Evolutionary conservation across 1,284 basidiomycete species (phyloP).

Genomic region (Leccinum subatratum): DNA sequence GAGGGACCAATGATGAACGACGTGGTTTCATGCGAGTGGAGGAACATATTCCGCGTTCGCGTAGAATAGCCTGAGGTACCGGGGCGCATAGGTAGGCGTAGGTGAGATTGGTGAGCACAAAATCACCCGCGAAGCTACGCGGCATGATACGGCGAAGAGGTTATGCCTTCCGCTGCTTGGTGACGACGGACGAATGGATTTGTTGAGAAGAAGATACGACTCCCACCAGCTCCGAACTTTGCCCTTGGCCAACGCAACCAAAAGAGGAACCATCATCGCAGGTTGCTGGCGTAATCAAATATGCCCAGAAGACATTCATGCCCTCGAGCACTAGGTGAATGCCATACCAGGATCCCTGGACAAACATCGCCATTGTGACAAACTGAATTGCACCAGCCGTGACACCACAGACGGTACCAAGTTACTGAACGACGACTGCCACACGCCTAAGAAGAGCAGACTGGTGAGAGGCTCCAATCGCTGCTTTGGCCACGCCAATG

Average conservation of each 20-base stretch:
- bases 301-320: no score
- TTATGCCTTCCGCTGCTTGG: conserved; percentile 21
- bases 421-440: conserved; percentile 46
- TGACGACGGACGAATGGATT: conserved; percentile 10
- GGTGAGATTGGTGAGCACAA: conserved; percentile 30
- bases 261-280: no score
- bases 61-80: no score
- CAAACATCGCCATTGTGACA: conserved; percentile 79
- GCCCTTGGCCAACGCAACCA: no score
- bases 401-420: conserved; percentile 74
- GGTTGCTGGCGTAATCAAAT: no score
- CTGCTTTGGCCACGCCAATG: conserved; percentile 96
- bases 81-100: no score
- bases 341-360: no score
- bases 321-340: background rate
- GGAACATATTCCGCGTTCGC: conserved; percentile 35
- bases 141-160: conserved; percentile 60
- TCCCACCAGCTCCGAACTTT: no score
- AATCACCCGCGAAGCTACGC: conserved; percentile 63
- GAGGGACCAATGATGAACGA: no score
- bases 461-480: conserved; percentile 79
- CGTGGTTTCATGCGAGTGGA: no score
- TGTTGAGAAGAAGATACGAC: conserved; percentile 14
- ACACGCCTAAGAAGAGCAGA: conserved; percentile 44
- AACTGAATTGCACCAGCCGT: conserved; percentile 71